Evolutionary conservation across 768 basidiomycete genomes (phyloP).

Genomic region (Porpolomopsis calyptriformis): DNA sequence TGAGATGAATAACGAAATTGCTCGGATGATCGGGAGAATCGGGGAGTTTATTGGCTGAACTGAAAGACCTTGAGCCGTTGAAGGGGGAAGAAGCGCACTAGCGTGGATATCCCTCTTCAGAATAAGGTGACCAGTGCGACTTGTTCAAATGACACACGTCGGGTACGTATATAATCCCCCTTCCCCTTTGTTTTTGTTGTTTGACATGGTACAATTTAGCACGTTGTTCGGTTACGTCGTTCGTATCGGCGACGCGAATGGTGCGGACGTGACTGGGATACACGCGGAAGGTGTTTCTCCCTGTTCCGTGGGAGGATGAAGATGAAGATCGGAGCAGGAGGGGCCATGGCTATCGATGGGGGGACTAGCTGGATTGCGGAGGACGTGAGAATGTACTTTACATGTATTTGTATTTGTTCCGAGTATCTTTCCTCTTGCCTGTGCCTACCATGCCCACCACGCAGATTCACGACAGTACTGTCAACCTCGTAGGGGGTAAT

Average conservation of each 20-base stretch:
- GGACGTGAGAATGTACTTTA: too few species aligned
- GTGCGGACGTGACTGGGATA: slow-evolving; percentile 78
- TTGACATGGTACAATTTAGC: slow-evolving; percentile 33
- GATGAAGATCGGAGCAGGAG: slow-evolving; percentile 20
- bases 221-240: slow-evolving; percentile 73
- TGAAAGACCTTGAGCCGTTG: slow-evolving; percentile 21
- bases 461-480: too few species aligned
- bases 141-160: slow-evolving; percentile 65
- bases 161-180: slow-evolving; percentile 37
- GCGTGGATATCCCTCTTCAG: slow-evolving; percentile 43
- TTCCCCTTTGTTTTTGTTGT: not conserved
- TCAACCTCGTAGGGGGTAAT: too few species aligned
- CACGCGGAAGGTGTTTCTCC: slow-evolving; percentile 66
- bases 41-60: slow-evolving; percentile 19
- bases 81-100: slow-evolving; percentile 43
- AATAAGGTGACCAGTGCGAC: slow-evolving; percentile 49
- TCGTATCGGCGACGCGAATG: slow-evolving; percentile 66
- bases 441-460: too few species aligned
- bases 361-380: slow-evolving; percentile 59
- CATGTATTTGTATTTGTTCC: too few species aligned
- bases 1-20: slow-evolving; percentile 47
- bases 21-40: slow-evolving; percentile 31
- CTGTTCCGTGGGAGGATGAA: slow-evolving; percentile 30
- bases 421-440: too few species aligned
- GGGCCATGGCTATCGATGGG: slow-evolving; percentile 37